Conservation (phyloP, 257 asterid species). For the Solanum etuberosum region DNA sequence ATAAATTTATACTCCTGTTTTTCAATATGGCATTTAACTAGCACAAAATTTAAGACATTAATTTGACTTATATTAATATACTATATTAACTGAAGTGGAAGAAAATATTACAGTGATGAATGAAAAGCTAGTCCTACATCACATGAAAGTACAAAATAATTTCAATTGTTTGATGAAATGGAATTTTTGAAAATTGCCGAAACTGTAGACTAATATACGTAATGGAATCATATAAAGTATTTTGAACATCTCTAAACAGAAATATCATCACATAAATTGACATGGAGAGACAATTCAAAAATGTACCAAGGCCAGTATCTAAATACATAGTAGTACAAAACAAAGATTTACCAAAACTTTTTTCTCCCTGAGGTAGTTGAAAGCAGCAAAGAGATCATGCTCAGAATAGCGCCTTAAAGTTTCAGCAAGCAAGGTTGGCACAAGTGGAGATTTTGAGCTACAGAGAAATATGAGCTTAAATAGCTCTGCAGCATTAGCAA, state of each 20-base stretch:
- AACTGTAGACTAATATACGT: neutral
- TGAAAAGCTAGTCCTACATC: neutral
- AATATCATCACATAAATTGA: neutral
- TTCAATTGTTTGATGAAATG: neutral
- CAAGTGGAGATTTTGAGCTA: constrained; percentile 64
- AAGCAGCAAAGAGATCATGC: constrained; percentile 95
- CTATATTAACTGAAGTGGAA: neutral
- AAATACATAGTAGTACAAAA: neutral
- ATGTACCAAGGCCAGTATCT: neutral
- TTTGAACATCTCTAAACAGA: neutral
- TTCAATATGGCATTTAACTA: neutral
- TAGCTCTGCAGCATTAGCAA: constrained; percentile 91
- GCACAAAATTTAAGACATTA: neutral
- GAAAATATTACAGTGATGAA: neutral
- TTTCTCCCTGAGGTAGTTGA: constrained; percentile 81
- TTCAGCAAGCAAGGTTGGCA: constrained; percentile 65
- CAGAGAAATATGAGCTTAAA: constrained; percentile 83
- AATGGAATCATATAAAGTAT: neutral
- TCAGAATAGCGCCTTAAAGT: constrained; percentile 89
- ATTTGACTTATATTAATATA: neutral
- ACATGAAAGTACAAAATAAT: neutral
- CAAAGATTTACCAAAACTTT: constrained; percentile 61
- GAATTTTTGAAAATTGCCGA: neutral
- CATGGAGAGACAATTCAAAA: neutral
- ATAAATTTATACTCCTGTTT: neutral